Base-by-base conservation (phyloP, 2,329 filamentous ascomycete species). In the Cercospora canescens region DNA sequence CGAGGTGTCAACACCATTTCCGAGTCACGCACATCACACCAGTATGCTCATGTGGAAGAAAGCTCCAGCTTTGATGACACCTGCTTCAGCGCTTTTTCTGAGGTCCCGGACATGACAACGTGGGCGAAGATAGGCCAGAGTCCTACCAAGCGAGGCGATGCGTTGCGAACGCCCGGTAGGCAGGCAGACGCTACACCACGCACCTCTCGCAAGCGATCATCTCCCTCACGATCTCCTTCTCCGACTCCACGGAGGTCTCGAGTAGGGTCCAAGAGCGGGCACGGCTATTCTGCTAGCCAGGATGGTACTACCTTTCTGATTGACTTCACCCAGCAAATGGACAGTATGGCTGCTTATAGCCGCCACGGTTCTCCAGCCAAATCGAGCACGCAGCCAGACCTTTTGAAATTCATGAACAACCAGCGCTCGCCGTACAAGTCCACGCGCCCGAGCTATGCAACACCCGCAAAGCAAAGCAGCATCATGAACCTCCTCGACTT, bases 81-180 rank as follows among this genome's bases (percentile, higher is more conserved):
- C 80, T 90, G 86, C 74, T 91, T 96, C 76, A 97, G 93, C 81
- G 88, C 86, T 12, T 97, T 97, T 79, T 97, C 94, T 1, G 93
- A 92, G 8, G 88, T 97, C 62, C 93, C 93, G 6, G 92, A 94
- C 73, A 88, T 95, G 87, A 95, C 93, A 21, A 89, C 89, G 73
- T 93, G 96, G 74, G 89, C 92, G 8, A 89, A 88, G 69, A 81
- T 95, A 62, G 88, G 89, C 63, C 87, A 90, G 68, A 73, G 70
- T 63, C 72, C 83, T 34, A 77, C 79, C 2, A 85, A 80, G 73
- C 77, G 75, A 67, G 61, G 65, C 34, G 60, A 74, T 45, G 67
- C 67, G n/a, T 41, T 65, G 21, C 68, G 67, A 34, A 75, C 71
- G 39, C 72, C 73, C 12, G 67, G 67, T 9, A 69, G 55, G 28